phyloP scores from a whole-genome alignment of 208 protist genomes.

The Trypanosoma rangeli region DNA sequence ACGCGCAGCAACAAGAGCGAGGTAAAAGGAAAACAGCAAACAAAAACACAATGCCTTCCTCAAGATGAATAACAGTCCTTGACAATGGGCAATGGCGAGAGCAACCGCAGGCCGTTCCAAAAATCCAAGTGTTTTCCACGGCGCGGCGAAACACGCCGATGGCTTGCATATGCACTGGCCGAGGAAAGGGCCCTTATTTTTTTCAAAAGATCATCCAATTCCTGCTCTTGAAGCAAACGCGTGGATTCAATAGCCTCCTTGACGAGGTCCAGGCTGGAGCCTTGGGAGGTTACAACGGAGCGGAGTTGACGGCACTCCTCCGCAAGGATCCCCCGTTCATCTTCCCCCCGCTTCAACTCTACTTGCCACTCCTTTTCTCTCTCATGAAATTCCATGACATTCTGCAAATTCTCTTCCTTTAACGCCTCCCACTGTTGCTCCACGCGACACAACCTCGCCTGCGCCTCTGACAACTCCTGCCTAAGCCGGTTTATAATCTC shows the following conservation, averaged over 20 bases:
- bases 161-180: conserved; percentile 13
- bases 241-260: conserved; percentile 40
- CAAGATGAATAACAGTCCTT: conserved; percentile 1
- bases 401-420: conserved; percentile 45
- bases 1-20: background rate
- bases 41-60: conserved; percentile 10
- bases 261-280: conserved; percentile 21
- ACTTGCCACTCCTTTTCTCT: conserved; percentile 55
- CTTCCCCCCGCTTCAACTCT: conserved; percentile 26
- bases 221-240: conserved; percentile 38
- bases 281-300: conserved; percentile 8
- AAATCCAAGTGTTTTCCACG: background rate
- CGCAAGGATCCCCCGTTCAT: background rate
- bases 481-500: background rate
- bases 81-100: conserved; percentile 20
- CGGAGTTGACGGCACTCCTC: conserved; percentile 22
- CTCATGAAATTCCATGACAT: conserved; percentile 48
- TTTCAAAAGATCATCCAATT: conserved; percentile 39
- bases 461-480: conserved; percentile 8
- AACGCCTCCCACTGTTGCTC: conserved; percentile 29
- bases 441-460: conserved; percentile 5
- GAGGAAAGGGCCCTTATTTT: conserved; percentile 31
- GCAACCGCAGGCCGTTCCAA: conserved; percentile 2
- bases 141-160: conserved; percentile 15
- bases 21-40: conserved; percentile 19